Base-by-base conservation (phyloP, 2,329 filamentous ascomycete genomes). In the Ophiobolus disseminans region DNA sequence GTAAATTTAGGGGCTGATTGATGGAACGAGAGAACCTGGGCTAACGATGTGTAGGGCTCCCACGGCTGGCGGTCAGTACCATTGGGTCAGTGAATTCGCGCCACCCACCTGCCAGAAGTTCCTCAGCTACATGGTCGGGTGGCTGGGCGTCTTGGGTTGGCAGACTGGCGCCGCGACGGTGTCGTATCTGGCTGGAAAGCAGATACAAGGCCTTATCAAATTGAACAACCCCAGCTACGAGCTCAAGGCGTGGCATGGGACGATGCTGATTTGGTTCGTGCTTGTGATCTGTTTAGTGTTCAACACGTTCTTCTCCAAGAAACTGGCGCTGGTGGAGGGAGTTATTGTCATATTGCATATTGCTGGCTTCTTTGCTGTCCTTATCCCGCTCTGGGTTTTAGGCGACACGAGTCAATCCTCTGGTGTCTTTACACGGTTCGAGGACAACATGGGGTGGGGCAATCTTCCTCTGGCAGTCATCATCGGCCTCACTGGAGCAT, bases 181-280 rank as follows among this genome's bases (percentile, higher is more conserved):
- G 1, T 47, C 48, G 8, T 69, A 62, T 37, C 40, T 65, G 5
- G 40, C 55, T 7, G 65, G 51, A 38, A 43, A 57, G 45, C 34
- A 66, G 32, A 75, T 79, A 14, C 75, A 63, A 73, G 63, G 53
- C 2, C 51, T 69, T 1, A 52, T 62, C 26, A 57, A 60, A 2
- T 56, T 80, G 19, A 76, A 74, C 44, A 72, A 75, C 22, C 68
- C 70, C 0, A 53, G 62, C 3, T 80, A 79, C 45, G 52, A 54
- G 0, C 64, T 67, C 0, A 56, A 73, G 8, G 62, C 63, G 31
- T 81, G 77, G 77, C 77, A 83, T n/a, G 57, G 71, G 1, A 81
- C 78, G 57, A 77, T 28, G 64, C 69, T n/a, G 51, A 73, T 75
- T 5, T 69, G 76, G 31, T 45, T 39, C 10, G 28, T 57, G 14